A percentile compares a stretch with the other conserved stretches of the same genome.
These are phyloP conservation scores for Raphanus sativus DNA, from an alignment of 345 rosid genomes.

Conservation along the genomic window DNA sequence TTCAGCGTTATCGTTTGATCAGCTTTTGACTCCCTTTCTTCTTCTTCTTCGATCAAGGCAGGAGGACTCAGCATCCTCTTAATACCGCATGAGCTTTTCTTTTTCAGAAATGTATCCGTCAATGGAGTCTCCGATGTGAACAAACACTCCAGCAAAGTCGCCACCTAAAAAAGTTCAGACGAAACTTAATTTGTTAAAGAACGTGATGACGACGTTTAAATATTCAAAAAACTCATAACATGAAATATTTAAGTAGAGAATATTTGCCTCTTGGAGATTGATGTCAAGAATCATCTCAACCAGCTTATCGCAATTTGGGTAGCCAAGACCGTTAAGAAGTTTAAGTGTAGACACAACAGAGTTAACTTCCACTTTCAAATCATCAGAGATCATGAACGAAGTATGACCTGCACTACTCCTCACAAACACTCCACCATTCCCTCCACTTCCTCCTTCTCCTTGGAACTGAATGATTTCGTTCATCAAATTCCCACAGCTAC, in stretches of 20 bases:
- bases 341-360: not conserved
- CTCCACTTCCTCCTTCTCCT: not conserved
- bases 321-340: not conserved
- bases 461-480: not conserved
- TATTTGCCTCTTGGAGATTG: slow-evolving; percentile 13
- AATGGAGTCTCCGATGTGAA: slow-evolving; percentile 26
- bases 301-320: not conserved
- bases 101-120: slow-evolving; percentile 23
- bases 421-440: slow-evolving; percentile 4
- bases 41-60: not conserved
- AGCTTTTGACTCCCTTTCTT: not conserved
- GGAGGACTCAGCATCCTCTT: not conserved
- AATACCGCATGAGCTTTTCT: not conserved
- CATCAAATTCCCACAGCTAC: slow-evolving; percentile 21
- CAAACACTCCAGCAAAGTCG: slow-evolving; percentile 9
- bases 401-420: not conserved
- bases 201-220: not conserved
- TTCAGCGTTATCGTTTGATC: slow-evolving; percentile 13
- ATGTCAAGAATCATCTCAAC: slow-evolving; percentile 14
- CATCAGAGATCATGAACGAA: slow-evolving; percentile 20
- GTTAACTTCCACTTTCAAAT: slow-evolving; percentile 8
- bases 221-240: not conserved
- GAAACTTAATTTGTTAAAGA: not conserved
- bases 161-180: not conserved
- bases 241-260: not conserved